Base-by-base conservation (phyloP, 441 rosid species). In the Pelargonium myrrhifolium region DNA sequence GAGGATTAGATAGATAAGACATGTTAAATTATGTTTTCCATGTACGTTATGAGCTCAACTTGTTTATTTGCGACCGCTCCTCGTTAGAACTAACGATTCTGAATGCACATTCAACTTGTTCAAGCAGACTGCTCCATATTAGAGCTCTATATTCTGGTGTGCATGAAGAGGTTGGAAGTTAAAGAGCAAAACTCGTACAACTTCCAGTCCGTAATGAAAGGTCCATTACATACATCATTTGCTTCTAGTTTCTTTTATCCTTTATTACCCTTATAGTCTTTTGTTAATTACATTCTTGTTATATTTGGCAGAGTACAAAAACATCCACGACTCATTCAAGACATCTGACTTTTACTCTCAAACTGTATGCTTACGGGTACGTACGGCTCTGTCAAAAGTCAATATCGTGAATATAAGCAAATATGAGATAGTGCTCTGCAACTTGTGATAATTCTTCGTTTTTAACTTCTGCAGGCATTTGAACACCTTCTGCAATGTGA, bases 151-250 rank as follows among this genome's bases (percentile, higher is more conserved):
- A 71, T 94, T 71, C 84, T 94, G 63, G 92, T 88, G 31, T 91
- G 88, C 81, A 89, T 88, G 94, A 89, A 82, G 80, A 84, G 96
- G 68, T 71, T 91, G 80, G 99, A 94, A 84, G 81, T 79, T 69
- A 89, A 89, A 75, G 97, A 91, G 81, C 93, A 91, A 75, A 88
- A 39, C 72, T 84, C 96, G 7, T 89, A 92, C 78, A 92, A 86
- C 85, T 89, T 89, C 78, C 82, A 64, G 74, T 83, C 97, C 18
- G 85, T 89, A 63, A 94, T 94, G 93, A 87, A 88, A 89, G 99
- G 96, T 91, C 53, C 68, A 51, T 35, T 60, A 62, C 68, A 21
- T 0, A 17, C 24, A 7, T 35, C 39, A 35, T 35, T 35, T 64
- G 70, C 69, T 68, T 71, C 47, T 61, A 68, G 12, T 71, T 37